These are phyloP conservation scores for Acacia confusa DNA, from an alignment of 306 rosid genomes.

Conservation along the genomic window DNA sequence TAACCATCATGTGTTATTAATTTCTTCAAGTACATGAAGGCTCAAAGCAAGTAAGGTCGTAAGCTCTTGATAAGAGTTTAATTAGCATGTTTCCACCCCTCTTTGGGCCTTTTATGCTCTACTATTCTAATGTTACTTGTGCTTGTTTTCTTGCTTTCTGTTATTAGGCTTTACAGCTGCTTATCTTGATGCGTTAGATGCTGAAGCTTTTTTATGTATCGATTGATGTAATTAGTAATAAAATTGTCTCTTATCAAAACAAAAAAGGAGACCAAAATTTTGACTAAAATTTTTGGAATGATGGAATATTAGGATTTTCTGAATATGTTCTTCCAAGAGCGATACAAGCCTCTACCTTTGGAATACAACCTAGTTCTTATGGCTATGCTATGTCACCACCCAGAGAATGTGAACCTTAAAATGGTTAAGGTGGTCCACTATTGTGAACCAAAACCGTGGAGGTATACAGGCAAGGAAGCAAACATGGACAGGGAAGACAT, in stretches of 20 bases:
- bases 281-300: background rate
- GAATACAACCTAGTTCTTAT: slow-evolving; percentile 52
- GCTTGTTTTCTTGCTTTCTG: no score
- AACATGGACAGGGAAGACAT: slow-evolving; percentile 69
- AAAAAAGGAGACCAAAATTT: background rate
- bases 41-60: no score
- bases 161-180: no score
- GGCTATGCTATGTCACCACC: slow-evolving; percentile 74
- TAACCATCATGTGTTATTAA: no score
- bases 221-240: no score
- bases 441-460: slow-evolving; percentile 77
- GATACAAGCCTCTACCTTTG: slow-evolving; percentile 57
- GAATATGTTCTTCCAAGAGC: slow-evolving; percentile 61
- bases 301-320: slow-evolving; percentile 51
- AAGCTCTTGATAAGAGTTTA: no score
- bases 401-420: slow-evolving; percentile 53
- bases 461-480: slow-evolving; percentile 58
- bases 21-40: no score
- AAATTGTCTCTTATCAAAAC: background rate
- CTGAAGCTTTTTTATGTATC: no score
- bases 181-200: no score
- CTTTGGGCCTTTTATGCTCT: no score
- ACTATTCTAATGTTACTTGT: no score
- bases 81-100: no score
- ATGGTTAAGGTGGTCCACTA: slow-evolving; percentile 66